A percentile compares a stretch with the other conserved stretches of the same genome.
Evolutionary conservation across 768 basidiomycete genomes (phyloP).

Genomic region (Russula vinacea): DNA sequence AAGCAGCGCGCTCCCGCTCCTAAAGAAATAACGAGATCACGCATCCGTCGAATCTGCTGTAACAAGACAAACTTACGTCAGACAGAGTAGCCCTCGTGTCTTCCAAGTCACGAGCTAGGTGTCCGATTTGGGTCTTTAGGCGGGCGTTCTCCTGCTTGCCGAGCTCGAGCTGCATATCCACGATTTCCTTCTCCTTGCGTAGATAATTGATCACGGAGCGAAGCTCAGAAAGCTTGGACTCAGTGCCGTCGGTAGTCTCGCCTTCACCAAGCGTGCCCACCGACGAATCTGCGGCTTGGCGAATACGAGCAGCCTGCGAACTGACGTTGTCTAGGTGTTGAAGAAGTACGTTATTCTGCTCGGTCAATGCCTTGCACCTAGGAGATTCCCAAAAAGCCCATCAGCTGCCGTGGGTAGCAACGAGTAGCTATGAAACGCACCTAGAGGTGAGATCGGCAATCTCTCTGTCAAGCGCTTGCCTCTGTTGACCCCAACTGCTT

Average conservation of each 20-base stretch:
- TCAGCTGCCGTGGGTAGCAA: neutral
- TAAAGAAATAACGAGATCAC: constrained; percentile 33
- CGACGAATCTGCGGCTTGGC: constrained; percentile 57
- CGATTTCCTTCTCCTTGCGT: constrained; percentile 88
- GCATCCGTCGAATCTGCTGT: neutral
- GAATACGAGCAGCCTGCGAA: constrained; percentile 77
- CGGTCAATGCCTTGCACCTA: constrained; percentile 69
- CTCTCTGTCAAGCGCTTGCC: constrained; percentile 74
- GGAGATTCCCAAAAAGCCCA: neutral
- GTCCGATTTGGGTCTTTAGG: constrained; percentile 71
- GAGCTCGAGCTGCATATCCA: constrained; percentile 82
- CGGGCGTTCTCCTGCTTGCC: constrained; percentile 73
- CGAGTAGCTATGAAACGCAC: constrained; percentile 40
- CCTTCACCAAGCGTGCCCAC: constrained; percentile 43
- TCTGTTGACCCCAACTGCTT: constrained; percentile 77
- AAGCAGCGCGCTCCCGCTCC: constrained; percentile 79
- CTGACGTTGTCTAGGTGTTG: constrained; percentile 83
- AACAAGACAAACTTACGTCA: constrained; percentile 47
- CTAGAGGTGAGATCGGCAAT: constrained; percentile 65
- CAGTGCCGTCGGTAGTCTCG: constrained; percentile 50
- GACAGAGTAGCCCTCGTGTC: constrained; percentile 68
- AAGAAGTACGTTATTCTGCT: constrained; percentile 76
- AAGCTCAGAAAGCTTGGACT: constrained; percentile 66
- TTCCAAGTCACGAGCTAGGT: constrained; percentile 63
- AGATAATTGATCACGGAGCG: constrained; percentile 78